phyloP scores from a whole-genome alignment of 495 filamentous ascomycete species.

The Clavariopsis aquatica region DNA sequence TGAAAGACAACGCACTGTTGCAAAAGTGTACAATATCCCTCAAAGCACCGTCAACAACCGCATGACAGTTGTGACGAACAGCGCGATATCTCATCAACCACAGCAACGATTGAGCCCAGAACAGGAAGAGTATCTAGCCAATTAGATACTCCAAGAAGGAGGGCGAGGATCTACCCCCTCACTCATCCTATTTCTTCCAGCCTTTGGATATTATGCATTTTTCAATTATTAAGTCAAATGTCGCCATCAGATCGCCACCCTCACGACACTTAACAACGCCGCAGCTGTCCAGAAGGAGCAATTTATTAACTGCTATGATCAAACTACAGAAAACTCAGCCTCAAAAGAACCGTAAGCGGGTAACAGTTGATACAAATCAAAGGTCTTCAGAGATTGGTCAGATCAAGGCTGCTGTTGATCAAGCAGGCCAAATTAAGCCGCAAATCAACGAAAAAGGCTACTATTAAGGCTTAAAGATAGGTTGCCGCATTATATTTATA shows the following conservation, averaged over 20 bases:
- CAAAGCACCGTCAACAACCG: background rate
- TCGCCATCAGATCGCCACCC: constrained; percentile 26
- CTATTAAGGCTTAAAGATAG: no score
- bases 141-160: constrained; percentile 9
- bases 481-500: no score
- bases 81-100: background rate
- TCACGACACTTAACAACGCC: constrained; percentile 20
- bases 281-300: constrained; percentile 24
- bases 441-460: no score
- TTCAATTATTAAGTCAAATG: constrained; percentile 33
- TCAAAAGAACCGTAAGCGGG: no score
- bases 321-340: no score
- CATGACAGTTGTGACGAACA: background rate
- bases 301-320: constrained; percentile 20
- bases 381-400: no score
- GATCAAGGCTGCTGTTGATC: no score
- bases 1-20: constrained; percentile 7
- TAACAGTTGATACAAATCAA: no score
- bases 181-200: constrained; percentile 41
- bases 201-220: constrained; percentile 41
- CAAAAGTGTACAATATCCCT: constrained; percentile 8
- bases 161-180: constrained; percentile 7
- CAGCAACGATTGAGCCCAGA: constrained; percentile 4
- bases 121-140: constrained; percentile 1
- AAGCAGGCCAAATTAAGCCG: no score